Percentiles rank a stretch among this genome's conserved stretches.
These are phyloP conservation scores for Suhomyces panamericanus DNA, from an alignment of 1,139 yeast genomes.

Conservation along the genomic window DNA sequence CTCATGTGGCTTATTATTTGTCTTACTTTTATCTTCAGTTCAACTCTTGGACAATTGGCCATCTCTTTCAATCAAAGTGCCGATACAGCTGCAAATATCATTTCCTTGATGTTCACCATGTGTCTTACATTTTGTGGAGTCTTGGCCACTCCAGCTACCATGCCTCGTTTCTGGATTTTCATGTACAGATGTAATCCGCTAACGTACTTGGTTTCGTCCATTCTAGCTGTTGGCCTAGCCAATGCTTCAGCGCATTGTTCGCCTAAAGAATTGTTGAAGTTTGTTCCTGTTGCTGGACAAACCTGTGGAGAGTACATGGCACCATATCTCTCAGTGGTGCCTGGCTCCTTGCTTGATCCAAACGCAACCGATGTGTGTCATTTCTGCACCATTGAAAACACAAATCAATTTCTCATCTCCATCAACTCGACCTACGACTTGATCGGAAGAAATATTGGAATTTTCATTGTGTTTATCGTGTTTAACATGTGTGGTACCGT, in stretches of 20 bases:
- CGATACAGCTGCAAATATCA: conserved; percentile 74
- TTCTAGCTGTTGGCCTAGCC: conserved; percentile 55
- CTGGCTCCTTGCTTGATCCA: conserved; percentile 39
- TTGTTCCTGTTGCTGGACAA: conserved; percentile 49
- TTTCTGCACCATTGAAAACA: conserved; percentile 42
- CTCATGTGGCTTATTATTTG: conserved; percentile 59
- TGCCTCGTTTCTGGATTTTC: conserved; percentile 56
- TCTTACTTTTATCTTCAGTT: conserved; percentile 57
- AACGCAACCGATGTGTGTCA: conserved; percentile 42
- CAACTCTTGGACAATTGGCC: conserved; percentile 65
- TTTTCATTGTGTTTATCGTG: conserved; percentile 33
- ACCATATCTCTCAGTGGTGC: conserved; percentile 30
- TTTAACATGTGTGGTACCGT: conserved; percentile 56
- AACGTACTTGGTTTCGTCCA: conserved; percentile 59
- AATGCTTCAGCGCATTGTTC: conserved; percentile 49
- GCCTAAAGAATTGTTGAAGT: conserved; percentile 41
- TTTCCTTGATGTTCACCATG: conserved; percentile 63
- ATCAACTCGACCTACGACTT: conserved; percentile 7
- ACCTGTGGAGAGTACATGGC: conserved; percentile 52
- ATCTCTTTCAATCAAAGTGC: conserved; percentile 63
- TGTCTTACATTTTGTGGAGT: conserved; percentile 83
- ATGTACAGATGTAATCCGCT: conserved; percentile 65
- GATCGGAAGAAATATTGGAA: conserved; percentile 12
- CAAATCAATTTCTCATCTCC: conserved; percentile 24
- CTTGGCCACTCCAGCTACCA: conserved; percentile 55